Evolutionary conservation across 768 basidiomycete genomes (phyloP).

Genomic region (Obba rivulosa): DNA sequence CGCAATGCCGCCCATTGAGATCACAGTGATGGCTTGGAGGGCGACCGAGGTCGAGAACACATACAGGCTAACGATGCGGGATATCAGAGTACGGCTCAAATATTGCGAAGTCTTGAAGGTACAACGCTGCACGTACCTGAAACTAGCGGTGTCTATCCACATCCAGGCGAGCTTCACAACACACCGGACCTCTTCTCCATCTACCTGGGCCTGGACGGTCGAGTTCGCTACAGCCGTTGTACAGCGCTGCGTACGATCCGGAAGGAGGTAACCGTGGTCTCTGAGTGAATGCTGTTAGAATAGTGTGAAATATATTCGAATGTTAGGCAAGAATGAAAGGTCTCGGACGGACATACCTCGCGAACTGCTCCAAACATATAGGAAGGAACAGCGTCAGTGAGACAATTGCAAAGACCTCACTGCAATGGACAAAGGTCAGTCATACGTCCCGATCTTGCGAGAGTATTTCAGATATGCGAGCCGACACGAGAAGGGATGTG

Average conservation of each 20-base stretch:
- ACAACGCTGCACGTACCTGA: constrained; percentile 53
- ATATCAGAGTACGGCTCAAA: not conserved
- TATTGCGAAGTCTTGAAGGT: not conserved
- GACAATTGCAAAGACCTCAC: constrained; percentile 79
- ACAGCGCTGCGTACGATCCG: constrained; percentile 64
- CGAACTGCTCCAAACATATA: constrained; percentile 83
- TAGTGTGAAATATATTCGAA: not conserved
- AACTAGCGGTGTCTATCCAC: constrained; percentile 91
- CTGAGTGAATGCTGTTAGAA: constrained; percentile 23
- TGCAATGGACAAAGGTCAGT: constrained; percentile 20
- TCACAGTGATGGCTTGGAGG: constrained; percentile 88
- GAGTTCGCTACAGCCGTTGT: constrained; percentile 9
- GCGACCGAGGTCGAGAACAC: constrained; percentile 85
- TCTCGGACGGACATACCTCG: constrained; percentile 25
- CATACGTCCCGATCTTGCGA: not conserved
- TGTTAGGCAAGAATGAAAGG: not conserved
- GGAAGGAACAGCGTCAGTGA: constrained; percentile 79
- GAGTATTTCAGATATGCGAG: no score
- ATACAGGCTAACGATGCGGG: constrained; percentile 78
- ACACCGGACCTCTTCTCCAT: constrained; percentile 48
- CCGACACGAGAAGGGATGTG: no score
- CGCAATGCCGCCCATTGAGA: constrained; percentile 89
- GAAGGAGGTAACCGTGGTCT: constrained; percentile 78
- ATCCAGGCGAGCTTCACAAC: constrained; percentile 77
- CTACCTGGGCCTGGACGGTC: constrained; percentile 6